A percentile compares a stretch with the other conserved stretches of the same genome.
phyloP scores from a whole-genome alignment of 1,284 basidiomycete genomes.

The Volvariella volvacea region DNA sequence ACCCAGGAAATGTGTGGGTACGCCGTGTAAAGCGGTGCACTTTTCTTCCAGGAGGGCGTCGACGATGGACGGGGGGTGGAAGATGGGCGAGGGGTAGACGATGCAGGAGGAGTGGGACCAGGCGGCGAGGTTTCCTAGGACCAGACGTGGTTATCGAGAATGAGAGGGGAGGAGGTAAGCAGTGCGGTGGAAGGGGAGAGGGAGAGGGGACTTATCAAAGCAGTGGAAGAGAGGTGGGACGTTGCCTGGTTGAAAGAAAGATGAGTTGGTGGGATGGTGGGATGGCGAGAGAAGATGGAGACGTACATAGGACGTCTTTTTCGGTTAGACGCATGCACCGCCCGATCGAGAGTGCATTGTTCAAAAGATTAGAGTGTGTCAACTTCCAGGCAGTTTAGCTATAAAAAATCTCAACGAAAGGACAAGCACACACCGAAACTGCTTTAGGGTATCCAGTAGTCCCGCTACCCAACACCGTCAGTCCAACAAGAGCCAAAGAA shows the following conservation, averaged over 20 bases:
- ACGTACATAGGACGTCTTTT: conserved; percentile 61
- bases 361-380: conserved; percentile 72
- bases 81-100: conserved; percentile 69
- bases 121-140: conserved; percentile 75
- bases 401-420: not conserved
- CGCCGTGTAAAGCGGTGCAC: conserved; percentile 78
- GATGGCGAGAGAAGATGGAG: too few relatives aligned
- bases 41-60: conserved; percentile 59
- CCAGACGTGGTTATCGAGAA: too few relatives aligned
- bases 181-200: conserved; percentile 3
- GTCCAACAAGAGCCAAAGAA: not conserved
- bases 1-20: conserved; percentile 80
- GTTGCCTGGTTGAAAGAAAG: conserved; percentile 41
- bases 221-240: conserved; percentile 80
- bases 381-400: conserved; percentile 32
- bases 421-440: conserved; percentile 49
- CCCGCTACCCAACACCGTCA: conserved; percentile 38
- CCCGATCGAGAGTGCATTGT: conserved; percentile 70
- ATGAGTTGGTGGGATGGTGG: too few relatives aligned
- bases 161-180: conserved; percentile 8
- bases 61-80: conserved; percentile 57
- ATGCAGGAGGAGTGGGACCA: conserved; percentile 72
- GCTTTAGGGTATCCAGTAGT: conserved; percentile 78
- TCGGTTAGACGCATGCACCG: conserved; percentile 62
- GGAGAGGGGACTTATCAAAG: conserved; percentile 62